Percentiles rank a stretch among this genome's conserved stretches.
Conservation (phyloP, 192 early-diverging fungal genomes). For the Endogone sp. region DNA sequence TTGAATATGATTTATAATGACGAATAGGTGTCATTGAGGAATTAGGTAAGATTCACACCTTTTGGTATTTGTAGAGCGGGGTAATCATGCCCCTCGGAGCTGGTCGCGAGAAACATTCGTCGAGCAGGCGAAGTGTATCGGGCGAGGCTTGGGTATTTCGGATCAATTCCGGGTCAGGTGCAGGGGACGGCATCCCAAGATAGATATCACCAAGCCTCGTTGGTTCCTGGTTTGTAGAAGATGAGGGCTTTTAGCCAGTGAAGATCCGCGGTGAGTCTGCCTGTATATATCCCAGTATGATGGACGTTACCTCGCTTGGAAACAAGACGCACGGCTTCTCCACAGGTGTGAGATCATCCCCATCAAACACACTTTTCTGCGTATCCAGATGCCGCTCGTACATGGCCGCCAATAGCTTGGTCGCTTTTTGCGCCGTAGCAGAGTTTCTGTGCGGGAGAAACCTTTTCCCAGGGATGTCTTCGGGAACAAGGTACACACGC, state of each 20-base stretch:
- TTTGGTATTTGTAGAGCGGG: conserved; percentile 54
- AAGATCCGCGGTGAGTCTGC: too few relatives aligned
- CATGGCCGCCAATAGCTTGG: not conserved
- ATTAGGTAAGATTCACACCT: conserved; percentile 16
- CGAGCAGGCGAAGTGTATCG: not conserved
- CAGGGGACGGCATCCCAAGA: conserved; percentile 35
- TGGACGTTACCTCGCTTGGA: not conserved
- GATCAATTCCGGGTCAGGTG: conserved; percentile 1
- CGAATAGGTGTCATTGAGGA: not conserved
- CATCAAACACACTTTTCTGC: not conserved
- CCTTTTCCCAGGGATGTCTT: not conserved
- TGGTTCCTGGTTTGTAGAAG: not conserved
- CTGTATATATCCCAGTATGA: too few relatives aligned
- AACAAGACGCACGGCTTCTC: not conserved
- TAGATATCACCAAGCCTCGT: conserved; percentile 26
- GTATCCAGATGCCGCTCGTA: not conserved
- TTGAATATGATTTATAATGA: not conserved
- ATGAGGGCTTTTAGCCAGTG: too few relatives aligned
- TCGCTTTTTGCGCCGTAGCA: not conserved
- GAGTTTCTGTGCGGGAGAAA: not conserved
- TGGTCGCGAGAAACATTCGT: not conserved
- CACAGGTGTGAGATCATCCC: not conserved
- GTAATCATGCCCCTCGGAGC: conserved; percentile 41
- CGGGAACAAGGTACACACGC: not conserved
- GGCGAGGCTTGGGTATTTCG: not conserved